Evolutionary conservation across 2,329 filamentous ascomycete species (phyloP).

Genomic region (Fusarium pseudonygamai): DNA sequence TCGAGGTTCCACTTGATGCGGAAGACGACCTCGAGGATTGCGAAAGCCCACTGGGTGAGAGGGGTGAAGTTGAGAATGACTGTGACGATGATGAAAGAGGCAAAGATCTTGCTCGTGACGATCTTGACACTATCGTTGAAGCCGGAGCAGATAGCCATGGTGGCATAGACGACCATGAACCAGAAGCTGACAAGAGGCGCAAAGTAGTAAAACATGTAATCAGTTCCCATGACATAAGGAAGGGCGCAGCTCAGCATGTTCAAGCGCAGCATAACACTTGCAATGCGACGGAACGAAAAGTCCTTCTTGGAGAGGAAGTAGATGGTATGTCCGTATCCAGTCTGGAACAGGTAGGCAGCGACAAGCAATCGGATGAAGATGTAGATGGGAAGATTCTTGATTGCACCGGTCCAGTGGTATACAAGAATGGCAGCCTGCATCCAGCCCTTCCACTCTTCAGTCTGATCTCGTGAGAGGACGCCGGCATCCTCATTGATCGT

Average conservation of each 20-base stretch:
- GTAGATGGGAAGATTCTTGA: slow-evolving; percentile 58
- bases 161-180: slow-evolving; percentile 67
- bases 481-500: slow-evolving; percentile 29
- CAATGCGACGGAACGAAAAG: slow-evolving; percentile 64
- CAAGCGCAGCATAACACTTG: slow-evolving; percentile 62
- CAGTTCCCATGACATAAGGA: slow-evolving; percentile 64
- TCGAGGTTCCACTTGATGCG: slow-evolving; percentile 58
- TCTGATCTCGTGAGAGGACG: slow-evolving; percentile 59
- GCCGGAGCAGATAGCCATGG: slow-evolving; percentile 54
- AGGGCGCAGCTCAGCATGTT: slow-evolving; percentile 65
- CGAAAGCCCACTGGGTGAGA: slow-evolving; percentile 32
- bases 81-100: slow-evolving; percentile 54
- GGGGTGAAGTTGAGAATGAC: slow-evolving; percentile 25
- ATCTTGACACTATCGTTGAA: slow-evolving; percentile 55
- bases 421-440: slow-evolving; percentile 65
- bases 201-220: slow-evolving; percentile 65
- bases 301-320: slow-evolving; percentile 67
- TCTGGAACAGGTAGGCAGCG: slow-evolving; percentile 69
- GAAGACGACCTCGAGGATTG: slow-evolving; percentile 52
- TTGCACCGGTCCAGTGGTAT: slow-evolving; percentile 67
- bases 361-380: slow-evolving; percentile 63
- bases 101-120: slow-evolving; percentile 58
- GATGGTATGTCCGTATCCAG: slow-evolving; percentile 67
- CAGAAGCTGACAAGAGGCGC: slow-evolving; percentile 68
- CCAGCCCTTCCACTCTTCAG: slow-evolving; percentile 73